Base-by-base conservation (phyloP, 192 early-diverging fungal genomes). In the Cladochytrium replicatum region DNA sequence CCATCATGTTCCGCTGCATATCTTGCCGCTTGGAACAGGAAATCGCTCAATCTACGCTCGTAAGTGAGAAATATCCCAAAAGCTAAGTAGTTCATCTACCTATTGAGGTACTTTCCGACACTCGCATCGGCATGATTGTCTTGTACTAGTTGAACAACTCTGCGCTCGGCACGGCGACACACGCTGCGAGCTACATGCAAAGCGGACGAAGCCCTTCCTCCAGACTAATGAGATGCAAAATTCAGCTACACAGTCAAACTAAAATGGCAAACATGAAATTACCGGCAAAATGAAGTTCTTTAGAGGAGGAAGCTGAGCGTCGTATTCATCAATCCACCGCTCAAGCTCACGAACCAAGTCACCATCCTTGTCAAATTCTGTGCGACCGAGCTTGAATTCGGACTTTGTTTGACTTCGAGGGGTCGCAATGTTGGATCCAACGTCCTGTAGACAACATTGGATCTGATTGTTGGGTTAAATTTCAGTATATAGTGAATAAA, bases 351-450 rank as follows among this genome's bases (percentile, higher is more conserved):
- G 39, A 8, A 75, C 72, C 37, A 82, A 72, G 19, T 64, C 31
- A 21, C 83, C 84, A 19, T 85, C 69, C 0, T 63, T 38, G 49
- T 96, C 88, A 58, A 96, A 96, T 6, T 67, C 44, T 1, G 90
- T 96, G 26, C 75, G 69, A 58, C 58, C 60, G 22, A 86, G 54
- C 42, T 77, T 71, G 29, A 46, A 56, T 40, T 83, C 72, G 32
- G 69, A 59, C 17, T 44, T 69, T 8, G 82, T 73, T 2, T 69
- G 56, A 8, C 54, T 61, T 25, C 85, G 60, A 17, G 91, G 91
- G 6, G 91, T 93, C 1, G 93, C 91, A 44, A 93, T 77, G 61
- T 91, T 93, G n/a, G 88, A 89, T 3, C 83, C 83, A 6, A 93
- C 75, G 50, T 93, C 91, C 56, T 90, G 91, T 39, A 97, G 57